Conservation (phyloP, 164 flowering plant genomes). For the Stephania cephalantha region DNA sequence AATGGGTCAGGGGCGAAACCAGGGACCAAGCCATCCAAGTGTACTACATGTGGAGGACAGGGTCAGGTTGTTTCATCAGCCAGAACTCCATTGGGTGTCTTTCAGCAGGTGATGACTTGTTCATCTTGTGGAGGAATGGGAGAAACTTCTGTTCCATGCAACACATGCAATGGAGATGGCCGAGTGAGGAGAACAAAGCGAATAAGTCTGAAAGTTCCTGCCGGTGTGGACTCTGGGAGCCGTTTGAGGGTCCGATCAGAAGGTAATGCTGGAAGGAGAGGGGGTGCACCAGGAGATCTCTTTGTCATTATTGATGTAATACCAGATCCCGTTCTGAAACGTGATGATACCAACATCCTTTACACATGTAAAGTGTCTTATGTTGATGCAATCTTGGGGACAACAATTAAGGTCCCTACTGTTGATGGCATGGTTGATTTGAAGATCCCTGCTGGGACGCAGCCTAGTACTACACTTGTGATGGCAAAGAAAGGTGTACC, state of each 20-base stretch:
- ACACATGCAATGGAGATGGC: conserved; percentile 80
- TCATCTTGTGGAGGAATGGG: conserved; percentile 78
- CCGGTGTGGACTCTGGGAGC: conserved; percentile 90
- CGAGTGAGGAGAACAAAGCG: conserved; percentile 79
- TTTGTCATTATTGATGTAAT: conserved; percentile 70
- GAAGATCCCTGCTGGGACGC: conserved; percentile 88
- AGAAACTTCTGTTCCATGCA: conserved; percentile 72
- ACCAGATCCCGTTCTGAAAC: conserved; percentile 77
- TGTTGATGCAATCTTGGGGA: conserved; percentile 86
- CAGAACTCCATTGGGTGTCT: conserved; percentile 83
- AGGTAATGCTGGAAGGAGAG: conserved; percentile 82
- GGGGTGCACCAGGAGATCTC: conserved; percentile 89
- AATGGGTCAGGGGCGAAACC: conserved; percentile 91
- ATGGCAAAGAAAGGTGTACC: conserved; percentile 97
- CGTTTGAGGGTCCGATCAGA: conserved; percentile 78
- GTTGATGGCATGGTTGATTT: conserved; percentile 91
- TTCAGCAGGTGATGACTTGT: conserved; percentile 89
- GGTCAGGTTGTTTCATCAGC: conserved; percentile 84
- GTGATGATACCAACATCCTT: conserved; percentile 84
- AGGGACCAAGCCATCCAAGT: conserved; percentile 62
- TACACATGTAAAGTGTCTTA: conserved; percentile 88
- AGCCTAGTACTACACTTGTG: conserved; percentile 80
- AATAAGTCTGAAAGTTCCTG: conserved; percentile 85
- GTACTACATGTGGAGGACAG: conserved; percentile 87
- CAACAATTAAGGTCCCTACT: conserved; percentile 81